Conservation (phyloP, 2,329 filamentous ascomycete species). For the Pseudocercospora crystallina region DNA sequence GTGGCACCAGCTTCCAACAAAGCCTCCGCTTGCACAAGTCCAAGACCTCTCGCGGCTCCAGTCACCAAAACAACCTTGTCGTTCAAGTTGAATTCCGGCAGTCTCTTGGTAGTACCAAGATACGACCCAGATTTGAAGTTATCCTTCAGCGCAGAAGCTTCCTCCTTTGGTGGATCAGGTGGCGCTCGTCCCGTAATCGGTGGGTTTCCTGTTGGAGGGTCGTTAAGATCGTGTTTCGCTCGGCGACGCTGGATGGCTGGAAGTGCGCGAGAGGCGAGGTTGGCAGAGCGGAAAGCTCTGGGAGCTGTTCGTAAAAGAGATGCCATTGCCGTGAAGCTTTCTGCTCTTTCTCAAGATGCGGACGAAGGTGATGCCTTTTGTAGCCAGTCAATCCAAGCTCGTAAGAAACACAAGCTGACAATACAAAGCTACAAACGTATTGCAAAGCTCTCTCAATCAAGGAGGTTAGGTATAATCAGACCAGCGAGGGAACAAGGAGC, state of each 20-base stretch:
- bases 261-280: constrained; percentile 8
- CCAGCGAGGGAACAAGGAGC: too few species aligned
- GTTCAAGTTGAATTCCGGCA: constrained; percentile 75
- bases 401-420: too few species aligned
- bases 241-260: constrained; percentile 21
- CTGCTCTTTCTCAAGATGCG: not conserved
- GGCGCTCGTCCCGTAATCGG: constrained; percentile 31
- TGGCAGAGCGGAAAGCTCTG: constrained; percentile 18
- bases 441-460: too few species aligned
- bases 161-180: constrained; percentile 33
- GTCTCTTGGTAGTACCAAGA: constrained; percentile 39
- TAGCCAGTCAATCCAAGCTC: too few species aligned
- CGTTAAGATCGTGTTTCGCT: constrained; percentile 29
- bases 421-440: too few species aligned
- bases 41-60: constrained; percentile 61
- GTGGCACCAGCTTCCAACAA: constrained; percentile 73
- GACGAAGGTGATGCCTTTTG: too few species aligned
- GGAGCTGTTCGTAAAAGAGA: constrained; percentile 23
- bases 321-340: constrained; percentile 14
- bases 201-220: constrained; percentile 34
- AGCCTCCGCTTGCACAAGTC: constrained; percentile 71
- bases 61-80: constrained; percentile 15
- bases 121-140: constrained; percentile 32
- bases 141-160: constrained; percentile 32
- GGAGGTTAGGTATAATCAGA: too few species aligned